Evolutionary conservation across 352 stramenopile genomes (phyloP).

Genomic region (Phytopythium aichiense): DNA sequence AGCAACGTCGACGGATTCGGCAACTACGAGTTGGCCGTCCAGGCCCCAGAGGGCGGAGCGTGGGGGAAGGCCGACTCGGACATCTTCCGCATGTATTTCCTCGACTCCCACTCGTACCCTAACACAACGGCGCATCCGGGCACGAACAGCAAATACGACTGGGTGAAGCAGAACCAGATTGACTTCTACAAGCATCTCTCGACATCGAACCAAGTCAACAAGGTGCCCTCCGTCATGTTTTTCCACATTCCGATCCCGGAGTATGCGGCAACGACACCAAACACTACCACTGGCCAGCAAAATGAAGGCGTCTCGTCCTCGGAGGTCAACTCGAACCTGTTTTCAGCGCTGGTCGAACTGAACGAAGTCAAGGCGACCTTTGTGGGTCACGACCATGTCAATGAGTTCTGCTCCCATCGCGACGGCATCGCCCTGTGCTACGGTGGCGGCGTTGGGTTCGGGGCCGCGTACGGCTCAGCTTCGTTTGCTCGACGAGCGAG

Average conservation of each 20-base stretch:
- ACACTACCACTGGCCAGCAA: conserved; percentile 24
- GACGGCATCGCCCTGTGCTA: conserved; percentile 52
- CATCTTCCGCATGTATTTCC: conserved; percentile 63
- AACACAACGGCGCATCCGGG: conserved; percentile 28
- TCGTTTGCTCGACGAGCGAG: conserved; percentile 38
- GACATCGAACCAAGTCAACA: conserved; percentile 10
- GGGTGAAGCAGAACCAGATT: conserved; percentile 50
- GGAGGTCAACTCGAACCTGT: conserved; percentile 35
- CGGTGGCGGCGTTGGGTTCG: conserved; percentile 47
- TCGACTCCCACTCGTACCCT: conserved; percentile 37
- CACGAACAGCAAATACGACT: conserved; percentile 38
- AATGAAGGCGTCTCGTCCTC: conserved; percentile 34
- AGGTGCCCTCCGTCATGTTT: conserved; percentile 51
- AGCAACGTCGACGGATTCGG: conserved; percentile 29
- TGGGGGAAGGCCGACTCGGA: conserved; percentile 24
- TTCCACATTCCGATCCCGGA: conserved; percentile 62
- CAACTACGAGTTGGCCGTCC: conserved; percentile 54
- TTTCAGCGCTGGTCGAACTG: conserved; percentile 37
- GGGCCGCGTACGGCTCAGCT: conserved; percentile 21
- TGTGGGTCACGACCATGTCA: conserved; percentile 55
- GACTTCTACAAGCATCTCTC: conserved; percentile 37
- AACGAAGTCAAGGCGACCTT: conserved; percentile 63
- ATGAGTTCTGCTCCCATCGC: conserved; percentile 49
- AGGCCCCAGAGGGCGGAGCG: conserved; percentile 20
- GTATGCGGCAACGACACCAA: conserved; percentile 22